Percentiles rank a stretch among this genome's conserved stretches.
These are phyloP conservation scores for Quercus cerris DNA, from an alignment of 306 rosid species.

Conservation along the genomic window DNA sequence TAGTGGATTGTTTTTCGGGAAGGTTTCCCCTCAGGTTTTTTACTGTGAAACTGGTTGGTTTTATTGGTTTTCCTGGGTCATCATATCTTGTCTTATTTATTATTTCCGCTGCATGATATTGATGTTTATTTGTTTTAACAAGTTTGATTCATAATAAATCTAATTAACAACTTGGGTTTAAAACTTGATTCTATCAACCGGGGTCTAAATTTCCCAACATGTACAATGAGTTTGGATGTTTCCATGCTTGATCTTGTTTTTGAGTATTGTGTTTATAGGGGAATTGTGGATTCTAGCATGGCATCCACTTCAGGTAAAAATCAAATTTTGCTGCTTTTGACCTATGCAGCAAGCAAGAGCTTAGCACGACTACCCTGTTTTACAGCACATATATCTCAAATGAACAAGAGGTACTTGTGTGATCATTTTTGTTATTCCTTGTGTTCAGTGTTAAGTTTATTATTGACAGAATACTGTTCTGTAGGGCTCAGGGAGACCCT, in stretches of 20 bases:
- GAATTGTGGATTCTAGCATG: constrained; percentile 77
- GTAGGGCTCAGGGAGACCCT: constrained; percentile 63
- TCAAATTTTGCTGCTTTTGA: constrained; percentile 10
- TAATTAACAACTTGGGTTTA: constrained; percentile 34
- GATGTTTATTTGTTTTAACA: too few relatives aligned
- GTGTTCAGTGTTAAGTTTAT: constrained; percentile 4
- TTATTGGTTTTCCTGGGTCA: too few relatives aligned
- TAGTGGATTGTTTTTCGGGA: too few relatives aligned
- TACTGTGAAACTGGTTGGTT: too few relatives aligned
- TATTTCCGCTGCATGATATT: too few relatives aligned
- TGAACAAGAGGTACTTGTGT: constrained; percentile 65
- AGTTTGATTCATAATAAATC: too few relatives aligned
- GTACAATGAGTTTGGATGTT: constrained; percentile 83
- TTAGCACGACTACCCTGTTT: constrained; percentile 38
- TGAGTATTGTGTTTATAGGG: constrained; percentile 93
- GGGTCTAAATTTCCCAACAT: constrained; percentile 24
- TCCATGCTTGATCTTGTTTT: constrained; percentile 90
- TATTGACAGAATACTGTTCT: constrained; percentile 25
- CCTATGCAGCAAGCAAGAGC: constrained; percentile 53
- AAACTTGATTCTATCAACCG: constrained; percentile 10
- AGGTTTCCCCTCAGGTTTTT: too few relatives aligned
- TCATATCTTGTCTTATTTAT: too few relatives aligned
- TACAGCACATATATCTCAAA: constrained; percentile 31
- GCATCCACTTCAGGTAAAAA: constrained; percentile 36
- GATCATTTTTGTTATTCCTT: constrained; percentile 13